These are phyloP conservation scores for Pseudonitzschia delicatissima DNA, from an alignment of 108 stramenopile species.

Conservation along the genomic window DNA sequence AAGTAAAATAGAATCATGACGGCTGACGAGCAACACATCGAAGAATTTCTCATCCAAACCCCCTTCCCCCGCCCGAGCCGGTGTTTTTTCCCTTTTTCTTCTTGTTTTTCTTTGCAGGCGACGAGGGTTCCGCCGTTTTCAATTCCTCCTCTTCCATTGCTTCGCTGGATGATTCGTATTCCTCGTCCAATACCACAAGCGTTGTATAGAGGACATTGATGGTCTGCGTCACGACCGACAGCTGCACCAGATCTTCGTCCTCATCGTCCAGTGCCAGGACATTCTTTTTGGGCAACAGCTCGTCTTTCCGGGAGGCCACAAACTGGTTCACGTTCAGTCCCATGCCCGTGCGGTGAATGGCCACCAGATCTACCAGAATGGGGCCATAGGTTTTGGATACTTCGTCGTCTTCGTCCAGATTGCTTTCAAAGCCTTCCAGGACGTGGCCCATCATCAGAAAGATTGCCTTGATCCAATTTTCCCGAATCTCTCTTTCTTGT, in stretches of 20 bases:
- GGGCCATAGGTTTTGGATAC: conserved; percentile 8
- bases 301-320: not conserved
- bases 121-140: not conserved
- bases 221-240: conserved; percentile 11
- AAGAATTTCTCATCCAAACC: not conserved
- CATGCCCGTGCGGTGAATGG: not conserved
- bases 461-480: conserved; percentile 3
- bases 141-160: not conserved
- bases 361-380: conserved; percentile 8
- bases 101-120: not conserved
- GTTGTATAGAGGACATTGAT: conserved; percentile 10
- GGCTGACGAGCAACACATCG: no score
- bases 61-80: not conserved
- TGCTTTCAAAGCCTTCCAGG: not conserved
- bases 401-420: not conserved
- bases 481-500: not conserved
- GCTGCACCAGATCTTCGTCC: not conserved
- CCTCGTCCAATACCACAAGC: not conserved
- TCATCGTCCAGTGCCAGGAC: not conserved
- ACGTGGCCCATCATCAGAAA: conserved; percentile 1
- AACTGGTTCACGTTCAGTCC: conserved; percentile 15
- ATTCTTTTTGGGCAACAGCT: conserved; percentile 2
- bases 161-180: no score
- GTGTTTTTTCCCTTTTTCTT: not conserved
- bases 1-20: no score